Percentiles rank a stretch among this genome's conserved stretches.
phyloP scores from a whole-genome alignment of 345 rosid species.

The Euphorbia peplus region DNA sequence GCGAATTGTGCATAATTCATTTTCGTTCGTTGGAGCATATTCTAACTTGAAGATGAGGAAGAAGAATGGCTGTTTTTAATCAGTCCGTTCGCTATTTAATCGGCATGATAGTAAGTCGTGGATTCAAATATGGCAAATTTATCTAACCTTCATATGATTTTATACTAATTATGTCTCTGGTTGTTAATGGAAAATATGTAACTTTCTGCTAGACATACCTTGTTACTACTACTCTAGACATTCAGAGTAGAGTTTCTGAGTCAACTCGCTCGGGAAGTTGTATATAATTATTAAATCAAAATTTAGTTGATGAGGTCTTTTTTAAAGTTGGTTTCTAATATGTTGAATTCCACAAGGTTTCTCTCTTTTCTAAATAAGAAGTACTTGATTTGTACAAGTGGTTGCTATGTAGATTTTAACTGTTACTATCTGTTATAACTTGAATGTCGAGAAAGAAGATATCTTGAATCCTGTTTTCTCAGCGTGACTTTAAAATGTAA shows the following conservation, averaged over 20 bases:
- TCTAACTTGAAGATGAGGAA: constrained; percentile 22
- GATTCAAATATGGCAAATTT: constrained; percentile 21
- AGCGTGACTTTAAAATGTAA: too few species aligned
- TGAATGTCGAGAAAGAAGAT: too few species aligned
- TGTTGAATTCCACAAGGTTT: too few species aligned
- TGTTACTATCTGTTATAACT: too few species aligned
- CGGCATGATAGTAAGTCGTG: constrained; percentile 21
- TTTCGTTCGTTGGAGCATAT: constrained; percentile 19
- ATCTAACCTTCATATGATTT: constrained; percentile 8
- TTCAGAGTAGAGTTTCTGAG: neutral
- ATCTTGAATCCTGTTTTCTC: too few species aligned
- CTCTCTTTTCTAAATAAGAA: too few species aligned
- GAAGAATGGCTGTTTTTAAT: constrained; percentile 20
- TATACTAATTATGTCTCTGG: constrained; percentile 6
- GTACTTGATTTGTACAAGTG: too few species aligned
- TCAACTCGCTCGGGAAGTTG: constrained; percentile 10
- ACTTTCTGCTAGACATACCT: neutral
- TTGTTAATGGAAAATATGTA: constrained; percentile 4
- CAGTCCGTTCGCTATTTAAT: constrained; percentile 16
- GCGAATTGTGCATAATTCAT: constrained; percentile 27
- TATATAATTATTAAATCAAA: neutral
- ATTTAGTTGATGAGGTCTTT: too few species aligned
- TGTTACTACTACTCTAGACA: neutral
- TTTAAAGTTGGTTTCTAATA: too few species aligned
- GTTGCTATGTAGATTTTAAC: too few species aligned